A percentile compares a stretch with the other conserved stretches of the same genome.
These are phyloP conservation scores for Euptelea pleiosperma DNA, from an alignment of 164 flowering plant species.

Conservation along the genomic window DNA sequence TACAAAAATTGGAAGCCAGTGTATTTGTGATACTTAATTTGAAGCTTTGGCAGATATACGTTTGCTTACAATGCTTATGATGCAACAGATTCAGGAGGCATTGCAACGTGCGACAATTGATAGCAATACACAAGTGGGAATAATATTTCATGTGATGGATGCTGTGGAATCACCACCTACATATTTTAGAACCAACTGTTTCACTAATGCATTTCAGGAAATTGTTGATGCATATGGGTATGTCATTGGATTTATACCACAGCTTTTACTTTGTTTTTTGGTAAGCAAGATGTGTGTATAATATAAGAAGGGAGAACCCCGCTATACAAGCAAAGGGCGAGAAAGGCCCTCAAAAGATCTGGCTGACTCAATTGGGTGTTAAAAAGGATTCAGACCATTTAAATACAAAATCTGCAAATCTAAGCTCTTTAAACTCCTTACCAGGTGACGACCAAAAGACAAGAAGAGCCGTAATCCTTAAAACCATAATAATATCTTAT, in stretches of 20 bases:
- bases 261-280: neutral
- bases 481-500: too few relatives aligned
- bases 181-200: conserved; percentile 73
- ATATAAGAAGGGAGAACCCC: too few relatives aligned
- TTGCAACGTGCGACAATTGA: conserved; percentile 93
- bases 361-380: too few relatives aligned
- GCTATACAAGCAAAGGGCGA: too few relatives aligned
- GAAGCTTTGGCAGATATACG: conserved; percentile 2
- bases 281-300: neutral
- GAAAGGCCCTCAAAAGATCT: too few relatives aligned
- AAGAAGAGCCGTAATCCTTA: too few relatives aligned
- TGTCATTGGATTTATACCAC: conserved; percentile 19
- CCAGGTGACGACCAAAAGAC: too few relatives aligned
- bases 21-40: neutral
- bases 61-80: conserved; percentile 1
- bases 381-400: too few relatives aligned
- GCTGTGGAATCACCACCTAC: conserved; percentile 93
- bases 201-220: conserved; percentile 88
- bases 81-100: conserved; percentile 81
- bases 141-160: conserved; percentile 88
- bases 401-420: too few relatives aligned
- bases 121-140: conserved; percentile 92
- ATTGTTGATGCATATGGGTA: conserved; percentile 99
- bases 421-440: too few relatives aligned
- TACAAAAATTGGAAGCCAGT: neutral